Conservation (phyloP, 2,329 filamentous ascomycete species). For the Pestalotiopsis sp. region DNA sequence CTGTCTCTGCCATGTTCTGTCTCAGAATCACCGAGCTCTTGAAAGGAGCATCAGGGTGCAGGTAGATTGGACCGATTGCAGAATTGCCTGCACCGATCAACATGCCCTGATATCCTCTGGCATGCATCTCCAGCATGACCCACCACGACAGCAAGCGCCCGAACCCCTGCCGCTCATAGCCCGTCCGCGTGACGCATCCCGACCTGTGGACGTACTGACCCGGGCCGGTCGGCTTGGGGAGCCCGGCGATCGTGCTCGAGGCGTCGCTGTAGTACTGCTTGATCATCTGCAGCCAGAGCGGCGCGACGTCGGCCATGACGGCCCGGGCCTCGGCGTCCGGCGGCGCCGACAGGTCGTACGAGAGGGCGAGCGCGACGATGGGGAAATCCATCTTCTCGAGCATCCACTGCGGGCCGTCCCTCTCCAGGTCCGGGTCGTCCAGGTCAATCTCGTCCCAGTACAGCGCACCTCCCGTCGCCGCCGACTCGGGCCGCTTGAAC, state of each 20-base stretch:
- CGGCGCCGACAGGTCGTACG: conserved; percentile 24
- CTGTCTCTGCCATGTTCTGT: not conserved
- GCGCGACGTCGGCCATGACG: conserved; percentile 16
- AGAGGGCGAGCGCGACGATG: conserved; percentile 22
- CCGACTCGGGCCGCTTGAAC: conserved; percentile 24
- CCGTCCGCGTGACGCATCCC: conserved; percentile 23
- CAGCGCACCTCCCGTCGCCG: conserved; percentile 21
- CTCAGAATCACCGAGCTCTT: not conserved
- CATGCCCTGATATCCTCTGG: not conserved
- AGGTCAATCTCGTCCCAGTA: conserved; percentile 28
- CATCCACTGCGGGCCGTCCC: conserved; percentile 17
- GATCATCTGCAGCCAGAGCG: conserved; percentile 13
- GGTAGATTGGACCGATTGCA: not conserved
- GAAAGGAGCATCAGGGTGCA: conserved; percentile 8
- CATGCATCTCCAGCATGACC: not conserved
- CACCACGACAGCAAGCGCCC: conserved; percentile 10
- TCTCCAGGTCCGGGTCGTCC: conserved; percentile 21
- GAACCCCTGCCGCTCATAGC: conserved; percentile 22
- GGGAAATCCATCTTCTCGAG: conserved; percentile 27
- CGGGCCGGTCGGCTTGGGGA: conserved; percentile 19
- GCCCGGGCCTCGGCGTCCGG: conserved; percentile 14
- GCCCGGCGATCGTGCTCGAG: conserved; percentile 5
- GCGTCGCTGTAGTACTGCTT: not conserved
- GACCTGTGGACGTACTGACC: conserved; percentile 24
- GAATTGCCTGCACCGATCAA: not conserved